Conservation (phyloP, 306 rosid genomes). For the Astragalus glycyphyllos region DNA sequence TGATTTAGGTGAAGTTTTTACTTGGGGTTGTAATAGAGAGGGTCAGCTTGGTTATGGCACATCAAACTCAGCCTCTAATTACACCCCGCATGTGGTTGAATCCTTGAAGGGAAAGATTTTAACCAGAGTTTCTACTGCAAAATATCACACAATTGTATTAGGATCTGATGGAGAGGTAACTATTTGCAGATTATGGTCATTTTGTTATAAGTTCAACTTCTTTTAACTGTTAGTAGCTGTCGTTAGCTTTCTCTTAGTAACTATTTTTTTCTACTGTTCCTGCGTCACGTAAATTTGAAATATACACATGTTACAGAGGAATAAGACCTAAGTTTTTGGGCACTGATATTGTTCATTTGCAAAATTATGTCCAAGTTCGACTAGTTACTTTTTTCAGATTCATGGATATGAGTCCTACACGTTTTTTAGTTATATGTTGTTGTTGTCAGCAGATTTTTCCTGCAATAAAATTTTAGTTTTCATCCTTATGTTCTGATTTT, state of each 20-base stretch:
- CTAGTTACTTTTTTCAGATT: conserved; percentile 20
- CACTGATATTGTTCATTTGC: conserved; percentile 31
- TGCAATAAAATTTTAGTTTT: conserved; percentile 20
- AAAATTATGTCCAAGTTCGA: conserved; percentile 32
- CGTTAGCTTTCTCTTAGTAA: conserved; percentile 19
- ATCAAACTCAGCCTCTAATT: conserved; percentile 96
- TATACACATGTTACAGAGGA: conserved; percentile 20
- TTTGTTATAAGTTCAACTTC: conserved; percentile 11
- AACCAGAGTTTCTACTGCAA: conserved; percentile 77
- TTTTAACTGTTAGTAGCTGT: conserved; percentile 30
- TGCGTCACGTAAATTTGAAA: conserved; percentile 14
- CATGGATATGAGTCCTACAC: conserved; percentile 11
- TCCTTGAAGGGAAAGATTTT: conserved; percentile 90
- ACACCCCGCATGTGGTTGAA: conserved; percentile 87
- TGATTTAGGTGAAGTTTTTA: conserved; percentile 84
- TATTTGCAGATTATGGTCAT: conserved; percentile 35
- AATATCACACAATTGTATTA: conserved; percentile 86
- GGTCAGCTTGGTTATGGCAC: conserved; percentile 99
- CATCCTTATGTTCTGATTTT: conserved; percentile 30
- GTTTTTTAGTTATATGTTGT: conserved; percentile 25
- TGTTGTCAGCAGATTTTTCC: not conserved
- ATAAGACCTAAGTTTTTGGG: conserved; percentile 33
- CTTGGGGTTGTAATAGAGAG: conserved; percentile 97
- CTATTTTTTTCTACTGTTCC: conserved; percentile 17
- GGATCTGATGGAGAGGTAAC: conserved; percentile 98